These are phyloP conservation scores for Pleochaeta shiraiana DNA, from an alignment of 2,329 filamentous ascomycete species.

Conservation along the genomic window DNA sequence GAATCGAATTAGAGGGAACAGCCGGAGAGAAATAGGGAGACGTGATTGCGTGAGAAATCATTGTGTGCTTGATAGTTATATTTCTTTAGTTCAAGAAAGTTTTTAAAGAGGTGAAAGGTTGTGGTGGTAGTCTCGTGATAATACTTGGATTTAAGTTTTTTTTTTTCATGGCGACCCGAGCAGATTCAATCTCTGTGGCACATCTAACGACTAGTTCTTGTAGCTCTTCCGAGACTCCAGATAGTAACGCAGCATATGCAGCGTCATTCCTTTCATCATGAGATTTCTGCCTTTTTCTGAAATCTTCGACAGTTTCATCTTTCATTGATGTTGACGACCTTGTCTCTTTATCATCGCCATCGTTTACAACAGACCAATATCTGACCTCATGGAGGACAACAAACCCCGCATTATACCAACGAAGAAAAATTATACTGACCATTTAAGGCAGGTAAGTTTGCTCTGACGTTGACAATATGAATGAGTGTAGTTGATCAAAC, in stretches of 20 bases:
- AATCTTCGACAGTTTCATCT: not conserved
- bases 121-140: too few species aligned
- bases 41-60: too few species aligned
- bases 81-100: too few species aligned
- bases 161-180: not conserved
- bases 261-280: not conserved
- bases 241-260: not conserved
- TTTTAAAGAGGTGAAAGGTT: too few species aligned
- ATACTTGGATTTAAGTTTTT: not conserved
- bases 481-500: not conserved
- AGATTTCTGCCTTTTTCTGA: not conserved
- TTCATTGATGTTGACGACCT: not conserved
- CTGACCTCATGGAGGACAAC: not conserved
- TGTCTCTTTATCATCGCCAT: not conserved
- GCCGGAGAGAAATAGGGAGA: too few species aligned
- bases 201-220: not conserved
- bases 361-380: not conserved
- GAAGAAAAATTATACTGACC: not conserved
- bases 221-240: conserved; percentile 2
- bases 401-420: not conserved
- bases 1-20: too few species aligned
- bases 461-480: not conserved
- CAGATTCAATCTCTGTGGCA: not conserved
- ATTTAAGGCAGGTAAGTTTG: not conserved
- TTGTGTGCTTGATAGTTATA: too few species aligned